Percentiles rank a stretch among this genome's conserved stretches.
phyloP scores from a whole-genome alignment of 129 eudicot genomes.

The Erigeron canadensis region DNA sequence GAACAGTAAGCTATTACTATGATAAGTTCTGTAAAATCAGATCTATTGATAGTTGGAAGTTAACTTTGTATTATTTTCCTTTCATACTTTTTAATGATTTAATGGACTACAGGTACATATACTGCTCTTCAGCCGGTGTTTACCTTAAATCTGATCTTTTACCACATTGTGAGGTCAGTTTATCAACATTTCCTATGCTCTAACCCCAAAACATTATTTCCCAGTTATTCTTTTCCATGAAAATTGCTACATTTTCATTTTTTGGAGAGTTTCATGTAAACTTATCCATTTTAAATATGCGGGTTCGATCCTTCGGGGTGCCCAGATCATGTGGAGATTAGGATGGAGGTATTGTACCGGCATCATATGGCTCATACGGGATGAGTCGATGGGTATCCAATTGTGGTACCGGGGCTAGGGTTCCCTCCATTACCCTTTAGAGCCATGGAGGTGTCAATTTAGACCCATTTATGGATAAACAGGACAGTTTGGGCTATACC shows the following conservation, averaged over 20 bases:
- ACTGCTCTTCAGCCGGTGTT: constrained; percentile 98
- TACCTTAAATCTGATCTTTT: constrained; percentile 86
- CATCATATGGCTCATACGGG: no score
- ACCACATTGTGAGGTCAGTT: constrained; percentile 87
- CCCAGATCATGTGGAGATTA: no score
- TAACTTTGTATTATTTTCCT: background rate
- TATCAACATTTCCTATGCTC: constrained; percentile 3
- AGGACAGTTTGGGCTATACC: constrained; percentile 9
- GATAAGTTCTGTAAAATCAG: constrained; percentile 1
- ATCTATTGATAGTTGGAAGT: background rate
- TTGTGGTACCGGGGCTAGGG: no score
- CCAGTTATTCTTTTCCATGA: background rate
- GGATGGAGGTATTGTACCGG: no score
- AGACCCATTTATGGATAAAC: background rate
- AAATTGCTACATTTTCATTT: background rate
- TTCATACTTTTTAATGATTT: background rate
- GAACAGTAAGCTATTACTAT: constrained; percentile 72
- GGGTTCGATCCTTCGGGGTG: no score
- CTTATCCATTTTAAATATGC: background rate
- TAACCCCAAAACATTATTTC: background rate
- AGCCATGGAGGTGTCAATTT: background rate
- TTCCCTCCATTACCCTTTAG: no score
- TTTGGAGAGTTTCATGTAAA: background rate
- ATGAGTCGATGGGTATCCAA: no score
- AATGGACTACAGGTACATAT: constrained; percentile 70